Percentiles rank a stretch among this genome's conserved stretches.
These are phyloP conservation scores for Cystobasidium tubakii DNA, from an alignment of 768 basidiomycete species.

Conservation along the genomic window DNA sequence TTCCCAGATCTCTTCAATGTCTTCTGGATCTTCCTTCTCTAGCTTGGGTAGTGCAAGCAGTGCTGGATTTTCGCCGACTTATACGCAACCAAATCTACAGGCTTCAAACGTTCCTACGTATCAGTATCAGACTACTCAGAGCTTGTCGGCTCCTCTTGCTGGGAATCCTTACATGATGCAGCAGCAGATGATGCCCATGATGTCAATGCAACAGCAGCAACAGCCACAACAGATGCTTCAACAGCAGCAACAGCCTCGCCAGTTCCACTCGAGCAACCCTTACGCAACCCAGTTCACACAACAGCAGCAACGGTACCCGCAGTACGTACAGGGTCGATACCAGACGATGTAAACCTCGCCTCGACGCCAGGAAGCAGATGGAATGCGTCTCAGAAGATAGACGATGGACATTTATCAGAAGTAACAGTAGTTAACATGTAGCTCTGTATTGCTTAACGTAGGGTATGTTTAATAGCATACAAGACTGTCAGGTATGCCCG, in stretches of 20 bases:
- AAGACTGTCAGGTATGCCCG: too few species aligned
- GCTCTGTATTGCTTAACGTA: neutral
- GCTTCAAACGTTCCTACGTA: neutral
- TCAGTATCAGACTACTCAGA: neutral
- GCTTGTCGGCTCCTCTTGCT: neutral
- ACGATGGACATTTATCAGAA: neutral
- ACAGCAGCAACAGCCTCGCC: neutral
- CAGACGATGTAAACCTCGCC: neutral
- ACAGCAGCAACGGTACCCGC: neutral
- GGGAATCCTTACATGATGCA: neutral
- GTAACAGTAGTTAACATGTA: neutral
- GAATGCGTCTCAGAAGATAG: neutral
- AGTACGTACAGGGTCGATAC: neutral
- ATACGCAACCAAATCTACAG: neutral
- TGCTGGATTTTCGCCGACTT: neutral
- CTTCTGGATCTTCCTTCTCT: constrained; percentile 12
- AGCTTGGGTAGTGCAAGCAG: constrained; percentile 1
- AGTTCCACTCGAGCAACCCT: neutral
- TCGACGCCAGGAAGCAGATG: neutral
- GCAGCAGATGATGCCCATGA: neutral
- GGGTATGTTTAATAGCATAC: too few species aligned
- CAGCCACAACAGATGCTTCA: neutral
- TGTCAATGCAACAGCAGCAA: constrained; percentile 7
- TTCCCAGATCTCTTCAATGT: constrained; percentile 5
- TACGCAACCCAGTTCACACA: neutral